These are phyloP conservation scores for Lophiostoma macrostomum DNA, from an alignment of 495 filamentous ascomycete species.

Conservation along the genomic window DNA sequence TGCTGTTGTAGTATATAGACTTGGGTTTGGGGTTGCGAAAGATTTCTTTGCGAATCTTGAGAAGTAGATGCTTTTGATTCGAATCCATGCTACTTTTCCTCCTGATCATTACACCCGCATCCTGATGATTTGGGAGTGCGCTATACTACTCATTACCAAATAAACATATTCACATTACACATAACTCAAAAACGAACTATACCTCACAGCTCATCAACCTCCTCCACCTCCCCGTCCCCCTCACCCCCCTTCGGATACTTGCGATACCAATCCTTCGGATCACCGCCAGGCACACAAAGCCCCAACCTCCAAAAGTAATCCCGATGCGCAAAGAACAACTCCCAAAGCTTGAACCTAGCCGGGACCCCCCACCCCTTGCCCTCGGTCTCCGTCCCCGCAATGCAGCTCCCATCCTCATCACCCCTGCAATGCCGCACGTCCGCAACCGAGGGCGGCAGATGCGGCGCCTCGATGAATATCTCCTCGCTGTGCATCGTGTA, in stretches of 20 bases:
- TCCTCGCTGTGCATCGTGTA: conserved; percentile 82
- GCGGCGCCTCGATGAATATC: conserved; percentile 71
- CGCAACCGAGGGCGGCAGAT: conserved; percentile 60
- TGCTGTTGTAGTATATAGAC: too few relatives aligned
- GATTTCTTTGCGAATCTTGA: too few relatives aligned
- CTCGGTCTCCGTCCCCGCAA: conserved; percentile 50
- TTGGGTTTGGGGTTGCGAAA: too few relatives aligned
- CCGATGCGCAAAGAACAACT: conserved; percentile 89
- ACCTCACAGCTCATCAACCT: conserved; percentile 18
- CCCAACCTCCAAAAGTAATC: conserved; percentile 97
- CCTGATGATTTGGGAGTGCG: too few relatives aligned
- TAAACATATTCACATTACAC: too few relatives aligned
- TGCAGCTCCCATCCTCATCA: conserved; percentile 66
- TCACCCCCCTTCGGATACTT: conserved; percentile 27
- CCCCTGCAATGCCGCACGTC: conserved; percentile 75
- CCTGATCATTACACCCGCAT: too few relatives aligned
- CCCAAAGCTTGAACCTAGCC: conserved; percentile 70
- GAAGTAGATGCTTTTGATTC: too few relatives aligned
- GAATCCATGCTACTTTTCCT: too few relatives aligned
- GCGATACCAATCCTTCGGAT: conserved; percentile 61
- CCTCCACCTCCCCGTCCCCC: conserved; percentile 1
- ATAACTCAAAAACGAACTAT: too few relatives aligned
- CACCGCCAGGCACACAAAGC: conserved; percentile 81
- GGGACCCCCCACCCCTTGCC: conserved; percentile 48
- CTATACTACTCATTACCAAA: too few relatives aligned